Conservation (phyloP, 2,329 filamentous ascomycete species). For the Ceratocystis destructans region DNA sequence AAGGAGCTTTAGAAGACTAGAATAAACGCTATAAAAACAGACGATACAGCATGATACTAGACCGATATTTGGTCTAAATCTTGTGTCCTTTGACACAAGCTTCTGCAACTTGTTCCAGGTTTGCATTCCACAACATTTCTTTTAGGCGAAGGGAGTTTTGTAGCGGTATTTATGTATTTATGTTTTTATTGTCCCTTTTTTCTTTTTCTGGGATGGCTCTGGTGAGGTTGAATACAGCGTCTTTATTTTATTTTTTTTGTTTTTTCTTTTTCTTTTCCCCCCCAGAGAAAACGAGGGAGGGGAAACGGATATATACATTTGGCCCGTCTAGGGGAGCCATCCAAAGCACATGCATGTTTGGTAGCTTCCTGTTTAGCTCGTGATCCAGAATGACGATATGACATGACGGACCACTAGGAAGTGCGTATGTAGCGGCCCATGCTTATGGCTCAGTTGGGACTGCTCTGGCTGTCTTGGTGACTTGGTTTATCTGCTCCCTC, state of each 20-base stretch:
- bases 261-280: neutral
- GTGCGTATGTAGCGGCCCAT: neutral
- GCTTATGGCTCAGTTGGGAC: neutral
- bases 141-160: neutral
- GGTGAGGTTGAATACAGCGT: too few relatives aligned
- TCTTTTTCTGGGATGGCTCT: neutral
- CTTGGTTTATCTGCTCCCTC: neutral
- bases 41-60: constrained; percentile 5
- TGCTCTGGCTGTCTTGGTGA: neutral
- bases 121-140: constrained; percentile 2
- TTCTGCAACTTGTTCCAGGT: constrained; percentile 6
- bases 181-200: neutral
- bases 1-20: neutral
- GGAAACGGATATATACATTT: neutral
- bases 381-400: neutral
- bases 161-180: neutral
- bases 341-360: neutral
- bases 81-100: neutral
- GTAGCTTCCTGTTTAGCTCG: neutral
- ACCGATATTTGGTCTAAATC: neutral
- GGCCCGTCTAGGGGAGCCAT: neutral
- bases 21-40: neutral
- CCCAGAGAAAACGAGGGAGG: neutral
- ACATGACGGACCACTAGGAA: neutral
- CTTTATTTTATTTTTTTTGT: neutral